Conservation (phyloP, 768 basidiomycete species). For the Rhodotorula diobovata region DNA sequence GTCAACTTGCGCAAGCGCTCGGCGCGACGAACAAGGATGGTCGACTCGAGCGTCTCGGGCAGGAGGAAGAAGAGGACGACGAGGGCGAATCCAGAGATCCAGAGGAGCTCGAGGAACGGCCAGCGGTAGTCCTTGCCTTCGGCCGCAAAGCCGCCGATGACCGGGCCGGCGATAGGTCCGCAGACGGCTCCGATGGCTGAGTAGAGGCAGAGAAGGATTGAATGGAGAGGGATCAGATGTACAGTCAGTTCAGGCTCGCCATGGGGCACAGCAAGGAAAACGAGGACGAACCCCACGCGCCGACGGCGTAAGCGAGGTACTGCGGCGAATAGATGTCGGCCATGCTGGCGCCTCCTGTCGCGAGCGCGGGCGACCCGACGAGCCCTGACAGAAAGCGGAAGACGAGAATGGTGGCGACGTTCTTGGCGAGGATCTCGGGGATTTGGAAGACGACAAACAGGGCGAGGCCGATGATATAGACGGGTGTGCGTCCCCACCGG, state of each 20-base stretch:
- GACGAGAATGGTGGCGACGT: constrained; percentile 43
- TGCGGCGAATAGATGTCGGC: constrained; percentile 3
- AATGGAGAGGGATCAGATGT: not conserved
- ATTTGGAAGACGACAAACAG: constrained; percentile 48
- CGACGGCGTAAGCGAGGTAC: constrained; percentile 5
- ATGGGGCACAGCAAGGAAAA: no score
- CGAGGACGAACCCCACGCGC: constrained; percentile 1
- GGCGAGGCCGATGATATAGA: constrained; percentile 48
- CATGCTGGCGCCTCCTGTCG: constrained; percentile 47
- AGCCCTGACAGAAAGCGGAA: constrained; percentile 49
- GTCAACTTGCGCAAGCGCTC: constrained; percentile 48
- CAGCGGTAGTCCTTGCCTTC: constrained; percentile 47
- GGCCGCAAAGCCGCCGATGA: constrained; percentile 45
- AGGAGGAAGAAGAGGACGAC: constrained; percentile 45
- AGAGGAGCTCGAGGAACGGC: constrained; percentile 47
- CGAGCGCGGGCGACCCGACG: constrained; percentile 48
- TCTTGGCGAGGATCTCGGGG: constrained; percentile 36
- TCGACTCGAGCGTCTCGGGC: constrained; percentile 48
- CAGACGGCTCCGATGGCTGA: constrained; percentile 40
- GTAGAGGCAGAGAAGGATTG: not conserved
- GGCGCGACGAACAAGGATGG: constrained; percentile 48
- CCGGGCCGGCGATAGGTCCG: constrained; percentile 42
- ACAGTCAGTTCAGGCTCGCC: no score
- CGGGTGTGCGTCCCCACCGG: constrained; percentile 45
- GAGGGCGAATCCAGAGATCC: constrained; percentile 44